Evolutionary conservation across 805 yeast genomes (phyloP).

Genomic region (Sungouiozyma ichnusensis): DNA sequence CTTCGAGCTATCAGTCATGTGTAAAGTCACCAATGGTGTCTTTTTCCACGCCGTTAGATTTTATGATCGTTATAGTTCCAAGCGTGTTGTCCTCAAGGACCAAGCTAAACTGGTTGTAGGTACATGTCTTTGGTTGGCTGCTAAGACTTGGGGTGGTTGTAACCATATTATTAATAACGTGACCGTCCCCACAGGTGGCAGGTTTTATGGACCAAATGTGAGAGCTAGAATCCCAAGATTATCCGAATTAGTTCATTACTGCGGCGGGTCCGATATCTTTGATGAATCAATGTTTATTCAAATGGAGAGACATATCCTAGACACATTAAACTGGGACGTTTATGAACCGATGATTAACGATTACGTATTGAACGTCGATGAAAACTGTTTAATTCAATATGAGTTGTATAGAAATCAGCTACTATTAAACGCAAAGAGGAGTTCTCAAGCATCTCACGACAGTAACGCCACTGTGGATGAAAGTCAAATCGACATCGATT

Average conservation of each 20-base stretch:
- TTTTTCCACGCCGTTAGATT: slow-evolving; percentile 59
- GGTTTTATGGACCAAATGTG: slow-evolving; percentile 59
- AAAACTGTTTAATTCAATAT: slow-evolving; percentile 34
- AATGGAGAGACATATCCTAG: slow-evolving; percentile 67
- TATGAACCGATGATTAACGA: slow-evolving; percentile 50
- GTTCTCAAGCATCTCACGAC: slow-evolving; percentile 7
- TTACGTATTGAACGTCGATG: slow-evolving; percentile 35
- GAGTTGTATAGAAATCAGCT: slow-evolving; percentile 27
- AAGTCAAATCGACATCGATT: slow-evolving; percentile 5
- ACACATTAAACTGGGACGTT: slow-evolving; percentile 63
- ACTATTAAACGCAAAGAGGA: slow-evolving; percentile 15
- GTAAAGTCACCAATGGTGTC: slow-evolving; percentile 58
- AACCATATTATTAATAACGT: slow-evolving; percentile 50
- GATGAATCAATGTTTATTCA: slow-evolving; percentile 52
- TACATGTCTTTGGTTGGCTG: slow-evolving; percentile 86
- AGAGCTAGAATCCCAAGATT: slow-evolving; percentile 67
- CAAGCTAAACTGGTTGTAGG: slow-evolving; percentile 88
- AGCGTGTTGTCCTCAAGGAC: slow-evolving; percentile 70
- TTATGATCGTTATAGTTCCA: slow-evolving; percentile 86
- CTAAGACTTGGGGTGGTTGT: slow-evolving; percentile 70
- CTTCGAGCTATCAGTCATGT: slow-evolving; percentile 50
- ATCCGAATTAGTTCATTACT: slow-evolving; percentile 57
- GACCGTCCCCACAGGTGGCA: slow-evolving; percentile 43
- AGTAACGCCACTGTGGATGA: slow-evolving; percentile 14
- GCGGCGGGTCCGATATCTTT: slow-evolving; percentile 51